Evolutionary conservation across 192 early-diverging fungal genomes (phyloP), one percentile per base, ranked within the genome.

Genomic region (Geosiphon pyriformis): DNA sequence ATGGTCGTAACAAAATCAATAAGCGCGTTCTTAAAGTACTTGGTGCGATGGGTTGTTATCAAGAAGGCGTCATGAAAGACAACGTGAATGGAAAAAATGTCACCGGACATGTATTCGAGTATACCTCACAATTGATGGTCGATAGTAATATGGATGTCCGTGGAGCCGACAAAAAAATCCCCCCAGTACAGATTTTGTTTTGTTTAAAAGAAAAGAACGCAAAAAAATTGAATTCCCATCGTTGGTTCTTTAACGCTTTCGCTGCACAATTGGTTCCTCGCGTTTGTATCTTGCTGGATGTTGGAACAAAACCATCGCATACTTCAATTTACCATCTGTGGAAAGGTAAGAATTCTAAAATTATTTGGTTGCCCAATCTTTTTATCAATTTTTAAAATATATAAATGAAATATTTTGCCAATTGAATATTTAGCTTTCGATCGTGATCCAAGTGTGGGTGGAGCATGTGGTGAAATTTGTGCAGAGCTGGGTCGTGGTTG

Each of bases 211-310:
- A 93, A 66, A 84, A 93, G 76, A 96, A 96, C 79, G 87, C 86
- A 53, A 96, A 96, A 62, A 85, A 90, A 82, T 87, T 96, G 80
- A 96, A 96, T 83, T 93, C 91, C 26, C 94, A 96, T 69, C 84
- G 93, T 60, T 96, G 94, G 94, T 96, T 96, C 84, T 96, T 96
- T 79, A 94, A 92, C 72, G 93, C 93, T 23, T 93, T 96, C 72
- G 85, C 91, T 1, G 80, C 85, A 15, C 76, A 91, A 30, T 72
- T 96, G 67, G 80, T 87, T 37, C 94, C 94, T 54, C 87, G 92
- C 47, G 87, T 95, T 32, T 94, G 92, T 61, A 83, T 95, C 68
- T 80, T 95, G 15, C 85, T 95, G 56, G 94, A 95, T 73, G 94
- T 95, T 29, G 94, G 94, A 17, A 95, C 94, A 63, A 94, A 91